Evolutionary conservation across 2,329 filamentous ascomycete genomes (phyloP).

Genomic region (Cercospora citrullina): DNA sequence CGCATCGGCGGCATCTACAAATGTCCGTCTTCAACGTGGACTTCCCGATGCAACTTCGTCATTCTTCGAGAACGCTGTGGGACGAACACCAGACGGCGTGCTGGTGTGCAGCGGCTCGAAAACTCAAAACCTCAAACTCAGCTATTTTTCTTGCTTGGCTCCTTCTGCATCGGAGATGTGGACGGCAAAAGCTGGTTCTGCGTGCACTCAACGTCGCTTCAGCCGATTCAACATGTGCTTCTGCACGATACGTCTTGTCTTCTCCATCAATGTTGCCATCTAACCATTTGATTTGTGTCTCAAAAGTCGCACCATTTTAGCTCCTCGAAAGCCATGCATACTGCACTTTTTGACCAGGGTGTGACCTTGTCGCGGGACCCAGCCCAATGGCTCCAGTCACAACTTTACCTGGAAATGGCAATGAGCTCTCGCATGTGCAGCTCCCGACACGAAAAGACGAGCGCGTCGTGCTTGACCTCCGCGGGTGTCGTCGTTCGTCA

Average conservation of each 20-base stretch:
- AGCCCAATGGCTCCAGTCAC: conserved; percentile 7
- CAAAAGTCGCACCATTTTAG: conserved; percentile 3
- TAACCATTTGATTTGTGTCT: not conserved
- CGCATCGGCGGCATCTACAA: conserved; percentile 2
- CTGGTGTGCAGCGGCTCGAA: conserved; percentile 5
- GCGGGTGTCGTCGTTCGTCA: not conserved
- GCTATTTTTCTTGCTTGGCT: conserved; percentile 1
- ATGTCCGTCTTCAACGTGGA: conserved; percentile 6
- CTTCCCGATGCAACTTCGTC: conserved; percentile 13
- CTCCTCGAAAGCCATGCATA: not conserved
- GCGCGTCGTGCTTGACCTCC: not conserved
- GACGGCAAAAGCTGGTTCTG: not conserved
- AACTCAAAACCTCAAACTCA: not conserved
- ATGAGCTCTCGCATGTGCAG: conserved; percentile 11
- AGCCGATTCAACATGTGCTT: not conserved
- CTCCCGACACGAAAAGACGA: not conserved
- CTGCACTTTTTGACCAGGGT: not conserved
- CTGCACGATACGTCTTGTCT: not conserved
- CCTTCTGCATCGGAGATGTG: conserved; percentile 2
- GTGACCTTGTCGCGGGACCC: not conserved
- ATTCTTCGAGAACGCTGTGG: not conserved
- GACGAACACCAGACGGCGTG: conserved; percentile 1
- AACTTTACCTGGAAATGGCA: conserved; percentile 5
- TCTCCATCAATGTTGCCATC: not conserved
- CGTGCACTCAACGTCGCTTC: conserved; percentile 4